Base-by-base conservation (phyloP, 1,284 basidiomycete species). In the Testicularia cyperi region DNA sequence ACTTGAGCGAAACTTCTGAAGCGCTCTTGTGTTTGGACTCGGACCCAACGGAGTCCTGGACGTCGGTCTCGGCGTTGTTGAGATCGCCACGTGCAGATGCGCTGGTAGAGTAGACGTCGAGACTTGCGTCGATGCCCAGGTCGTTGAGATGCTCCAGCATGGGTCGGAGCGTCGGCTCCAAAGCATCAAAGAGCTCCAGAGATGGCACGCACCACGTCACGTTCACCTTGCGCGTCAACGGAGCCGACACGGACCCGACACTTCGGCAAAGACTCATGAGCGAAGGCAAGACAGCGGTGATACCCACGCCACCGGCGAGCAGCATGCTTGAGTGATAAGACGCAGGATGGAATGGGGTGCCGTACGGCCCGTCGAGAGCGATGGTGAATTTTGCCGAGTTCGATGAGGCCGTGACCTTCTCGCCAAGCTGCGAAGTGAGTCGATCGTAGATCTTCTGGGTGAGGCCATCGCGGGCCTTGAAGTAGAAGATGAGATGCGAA, bases 311-410 rank as follows among this genome's bases (percentile, higher is more conserved):
- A 6, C 62, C 69, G 7, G 51, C 57, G 9, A 72, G 18, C 37
- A 70, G 46, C 15, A 66, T 20, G 4, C 38, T 55, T 14, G 42
- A 13, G 19, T 58, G 36, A 25, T 68, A 70, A 4, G 49, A 25
- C 5, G 39, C 43, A 2, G 56, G 25, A 10, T 49, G 35, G 24
- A 54, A 58, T 2, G 52, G 45, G 10, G 40, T 36, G 4, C 70
- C 65, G 35, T 72, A 72, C 2, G 70, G 70, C 2, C 70, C 70
- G 22, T 72, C 70, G 20, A 72, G 19, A 12, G 40, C 46, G 5
- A 52, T 32, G 18, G 24, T 45, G 5, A 57, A 12, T 18, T 16
- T n/a, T 3, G 40, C 24, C 2, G 39, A 52, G 4, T 21, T 12
- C 16, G 14, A 15, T n/a, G n/a, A n/a, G n/a, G 37, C 27, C 16